These are phyloP conservation scores for Sporothrix luriei DNA, from an alignment of 2,329 filamentous ascomycete genomes.

Conservation along the genomic window DNA sequence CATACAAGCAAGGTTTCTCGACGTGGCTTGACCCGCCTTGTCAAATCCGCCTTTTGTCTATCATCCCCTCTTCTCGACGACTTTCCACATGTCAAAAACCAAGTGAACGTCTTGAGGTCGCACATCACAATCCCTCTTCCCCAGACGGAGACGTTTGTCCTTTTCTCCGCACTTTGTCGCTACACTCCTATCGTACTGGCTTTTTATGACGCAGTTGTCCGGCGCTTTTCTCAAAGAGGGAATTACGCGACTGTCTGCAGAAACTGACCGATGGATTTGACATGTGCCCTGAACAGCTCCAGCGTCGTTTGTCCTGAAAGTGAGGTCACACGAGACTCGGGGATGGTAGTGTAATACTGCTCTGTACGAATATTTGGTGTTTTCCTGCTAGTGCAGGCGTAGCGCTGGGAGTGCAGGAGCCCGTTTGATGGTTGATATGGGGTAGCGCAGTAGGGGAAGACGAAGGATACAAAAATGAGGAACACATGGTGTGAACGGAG, in stretches of 20 bases:
- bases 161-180: not conserved
- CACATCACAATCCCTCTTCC: not conserved
- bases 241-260: not conserved
- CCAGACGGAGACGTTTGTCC: constrained; percentile 2
- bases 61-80: not conserved
- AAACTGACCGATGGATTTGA: not conserved
- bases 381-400: not conserved
- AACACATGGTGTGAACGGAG: not conserved
- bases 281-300: not conserved
- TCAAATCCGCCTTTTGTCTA: not conserved
- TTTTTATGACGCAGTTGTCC: not conserved
- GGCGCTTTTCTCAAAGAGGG: not conserved
- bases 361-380: too few species aligned
- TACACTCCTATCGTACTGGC: not conserved
- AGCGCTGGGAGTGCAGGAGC: not conserved
- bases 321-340: not conserved
- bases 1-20: constrained; percentile 14
- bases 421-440: not conserved
- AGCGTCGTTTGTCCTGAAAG: not conserved
- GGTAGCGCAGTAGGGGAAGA: not conserved
- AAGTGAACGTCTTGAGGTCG: too few species aligned
- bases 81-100: not conserved
- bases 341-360: not conserved
- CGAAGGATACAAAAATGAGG: not conserved
- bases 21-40: not conserved